A percentile compares a stretch with the other conserved stretches of the same genome.
These are phyloP conservation scores for Acacia confusa DNA, from an alignment of 306 rosid species.

Conservation along the genomic window DNA sequence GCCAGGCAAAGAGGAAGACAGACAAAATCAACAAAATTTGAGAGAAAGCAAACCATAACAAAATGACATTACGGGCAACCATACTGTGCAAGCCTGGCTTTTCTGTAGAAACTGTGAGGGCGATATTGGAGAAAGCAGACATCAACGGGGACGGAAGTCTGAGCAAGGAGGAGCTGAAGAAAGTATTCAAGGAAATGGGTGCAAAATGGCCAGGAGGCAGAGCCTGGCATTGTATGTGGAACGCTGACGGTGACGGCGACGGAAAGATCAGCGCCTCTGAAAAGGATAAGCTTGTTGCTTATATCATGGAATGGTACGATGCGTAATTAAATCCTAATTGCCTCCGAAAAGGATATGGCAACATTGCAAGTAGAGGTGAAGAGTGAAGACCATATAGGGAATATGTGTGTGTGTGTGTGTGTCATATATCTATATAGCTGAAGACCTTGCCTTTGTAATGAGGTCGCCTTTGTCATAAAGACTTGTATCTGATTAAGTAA, in stretches of 20 bases:
- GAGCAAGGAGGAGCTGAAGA: slow-evolving; percentile 2
- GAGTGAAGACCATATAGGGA: background rate
- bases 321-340: background rate
- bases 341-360: background rate
- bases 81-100: no score
- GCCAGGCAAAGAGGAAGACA: no score
- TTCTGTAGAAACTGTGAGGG: background rate
- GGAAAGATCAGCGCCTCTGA: background rate
- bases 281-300: background rate
- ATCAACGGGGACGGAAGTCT: background rate
- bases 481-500: no score
- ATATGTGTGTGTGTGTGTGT: no score
- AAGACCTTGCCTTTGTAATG: background rate
- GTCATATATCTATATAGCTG: background rate
- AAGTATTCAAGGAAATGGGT: slow-evolving; percentile 1
- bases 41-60: no score
- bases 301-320: background rate
- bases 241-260: slow-evolving; percentile 2
- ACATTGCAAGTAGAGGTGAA: background rate
- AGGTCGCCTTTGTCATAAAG: no score
- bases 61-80: no score
- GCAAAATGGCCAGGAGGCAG: background rate
- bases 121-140: background rate
- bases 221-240: background rate
- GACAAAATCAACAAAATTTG: no score